Evolutionary conservation across 2,329 filamentous ascomycete species (phyloP), one percentile per base, ranked within the genome.

Genomic region (Xylariaceae sp.): DNA sequence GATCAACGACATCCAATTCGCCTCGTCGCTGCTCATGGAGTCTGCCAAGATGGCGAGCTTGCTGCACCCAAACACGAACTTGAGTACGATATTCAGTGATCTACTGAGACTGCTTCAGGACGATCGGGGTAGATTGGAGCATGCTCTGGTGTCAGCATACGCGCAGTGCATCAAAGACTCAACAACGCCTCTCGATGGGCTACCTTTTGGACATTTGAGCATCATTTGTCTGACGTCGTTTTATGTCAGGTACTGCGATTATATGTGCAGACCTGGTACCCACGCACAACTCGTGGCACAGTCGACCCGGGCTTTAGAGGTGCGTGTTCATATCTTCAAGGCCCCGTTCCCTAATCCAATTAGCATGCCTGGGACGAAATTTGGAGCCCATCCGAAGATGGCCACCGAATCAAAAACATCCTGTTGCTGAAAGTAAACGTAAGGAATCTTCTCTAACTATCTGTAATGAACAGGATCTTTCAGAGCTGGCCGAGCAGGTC

Each of bases 401-500:
- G n/a, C n/a, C n/a, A n/a, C n/a, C n/a, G n/a, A n/a, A n/a, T n/a
- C n/a, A n/a, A n/a, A n/a, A n/a, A n/a, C n/a, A n/a, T n/a, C n/a
- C n/a, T n/a, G n/a, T n/a, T n/a, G n/a, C n/a, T n/a, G n/a, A 29
- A 29, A 29, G 9, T 9, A 29, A n/a, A n/a, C 26, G 26, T n/a
- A 29, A 29, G 9, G 26, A n/a, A 29, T 29, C 26, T 9, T 29
- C 26, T 9, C 26, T 9, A 19, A 18, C 4, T n/a, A n/a, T n/a
- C 19, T 36, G 9, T 18, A 36, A n/a, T n/a, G n/a, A n/a, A n/a
- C n/a, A n/a, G 28, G 36, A 38, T 17, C 36, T 38, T 16, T 9
- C 19, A n/a, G 36, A 34, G 37, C 37, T 33, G 12, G 18, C 37
- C 18, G 37, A 39, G 37, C 37, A 39, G 37, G 24, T 33, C 37